Evolutionary conservation across 805 yeast species (phyloP).

Genomic region (Yamadazyma tumulicola): DNA sequence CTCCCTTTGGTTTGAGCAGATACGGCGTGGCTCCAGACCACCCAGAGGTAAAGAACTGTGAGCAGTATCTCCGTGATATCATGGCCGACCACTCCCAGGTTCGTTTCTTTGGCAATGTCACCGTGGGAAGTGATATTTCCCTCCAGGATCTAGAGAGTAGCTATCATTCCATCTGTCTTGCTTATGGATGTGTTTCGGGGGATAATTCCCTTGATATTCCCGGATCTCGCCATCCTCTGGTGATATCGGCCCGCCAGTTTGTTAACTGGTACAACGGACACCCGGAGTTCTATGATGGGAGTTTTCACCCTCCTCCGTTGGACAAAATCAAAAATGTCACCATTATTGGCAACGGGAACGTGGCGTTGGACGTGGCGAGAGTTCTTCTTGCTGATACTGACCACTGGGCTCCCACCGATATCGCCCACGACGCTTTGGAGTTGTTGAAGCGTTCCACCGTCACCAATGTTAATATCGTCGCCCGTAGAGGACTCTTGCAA

Average conservation of each 20-base stretch:
- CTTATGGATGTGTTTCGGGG: slow-evolving; percentile 74
- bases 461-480: slow-evolving; percentile 68
- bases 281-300: slow-evolving; percentile 46
- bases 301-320: slow-evolving; percentile 50
- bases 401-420: slow-evolving; percentile 70
- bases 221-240: slow-evolving; percentile 62
- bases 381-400: slow-evolving; percentile 59
- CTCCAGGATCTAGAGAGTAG: slow-evolving; percentile 46
- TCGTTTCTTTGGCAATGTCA: slow-evolving; percentile 67
- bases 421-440: slow-evolving; percentile 56
- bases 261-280: slow-evolving; percentile 97
- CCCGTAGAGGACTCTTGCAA: slow-evolving; percentile 80
- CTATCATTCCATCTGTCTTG: slow-evolving; percentile 72
- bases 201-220: slow-evolving; percentile 55
- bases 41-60: slow-evolving; percentile 88
- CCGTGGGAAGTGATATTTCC: slow-evolving; percentile 60
- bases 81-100: slow-evolving; percentile 26
- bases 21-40: slow-evolving; percentile 99
- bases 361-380: slow-evolving; percentile 87
- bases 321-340: slow-evolving; percentile 60
- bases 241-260: slow-evolving; percentile 76
- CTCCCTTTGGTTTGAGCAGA: slow-evolving; percentile 88
- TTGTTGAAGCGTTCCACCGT: slow-evolving; percentile 52
- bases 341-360: slow-evolving; percentile 96
- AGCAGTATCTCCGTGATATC: slow-evolving; percentile 64